phyloP scores from a whole-genome alignment of 345 rosid species.

The Ceriops tagal region DNA sequence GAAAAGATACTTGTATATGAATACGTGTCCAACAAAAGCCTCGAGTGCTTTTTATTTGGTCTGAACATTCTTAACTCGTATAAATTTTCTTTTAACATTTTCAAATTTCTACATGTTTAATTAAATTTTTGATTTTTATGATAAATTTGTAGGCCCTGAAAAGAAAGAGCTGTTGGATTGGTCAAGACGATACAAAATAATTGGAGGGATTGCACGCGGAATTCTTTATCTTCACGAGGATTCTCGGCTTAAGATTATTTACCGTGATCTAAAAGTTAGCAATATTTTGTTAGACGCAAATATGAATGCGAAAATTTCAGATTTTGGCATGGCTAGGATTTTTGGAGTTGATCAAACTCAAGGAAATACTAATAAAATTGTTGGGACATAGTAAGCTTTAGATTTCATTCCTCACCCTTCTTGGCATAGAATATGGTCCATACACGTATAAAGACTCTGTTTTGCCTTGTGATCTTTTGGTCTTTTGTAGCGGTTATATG shows the following conservation, averaged over 20 bases:
- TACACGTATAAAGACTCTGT: neutral
- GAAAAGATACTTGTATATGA: conserved; percentile 58
- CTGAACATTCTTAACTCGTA: neutral
- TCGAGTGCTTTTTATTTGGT: conserved; percentile 39
- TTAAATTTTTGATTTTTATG: neutral
- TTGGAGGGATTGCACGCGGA: conserved; percentile 23
- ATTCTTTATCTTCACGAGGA: conserved; percentile 27
- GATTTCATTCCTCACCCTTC: neutral
- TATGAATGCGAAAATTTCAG: conserved; percentile 28
- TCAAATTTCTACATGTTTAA: no score
- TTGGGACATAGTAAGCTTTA: conserved; percentile 24
- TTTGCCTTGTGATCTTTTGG: neutral
- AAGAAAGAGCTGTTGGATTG: conserved; percentile 11
- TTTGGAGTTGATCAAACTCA: conserved; percentile 25
- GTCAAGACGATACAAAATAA: neutral
- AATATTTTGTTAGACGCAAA: conserved; percentile 21
- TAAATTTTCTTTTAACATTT: neutral
- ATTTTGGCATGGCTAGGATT: conserved; percentile 32
- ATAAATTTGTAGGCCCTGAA: conserved; percentile 6
- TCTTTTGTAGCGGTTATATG: conserved; percentile 13
- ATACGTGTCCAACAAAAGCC: conserved; percentile 45
- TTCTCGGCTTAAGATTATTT: conserved; percentile 18
- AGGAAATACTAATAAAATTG: conserved; percentile 17
- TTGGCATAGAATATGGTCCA: neutral
- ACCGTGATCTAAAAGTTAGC: conserved; percentile 26